Base-by-base conservation (phyloP, 2,329 filamentous ascomycete genomes). In the Colletotrichum sp. region DNA sequence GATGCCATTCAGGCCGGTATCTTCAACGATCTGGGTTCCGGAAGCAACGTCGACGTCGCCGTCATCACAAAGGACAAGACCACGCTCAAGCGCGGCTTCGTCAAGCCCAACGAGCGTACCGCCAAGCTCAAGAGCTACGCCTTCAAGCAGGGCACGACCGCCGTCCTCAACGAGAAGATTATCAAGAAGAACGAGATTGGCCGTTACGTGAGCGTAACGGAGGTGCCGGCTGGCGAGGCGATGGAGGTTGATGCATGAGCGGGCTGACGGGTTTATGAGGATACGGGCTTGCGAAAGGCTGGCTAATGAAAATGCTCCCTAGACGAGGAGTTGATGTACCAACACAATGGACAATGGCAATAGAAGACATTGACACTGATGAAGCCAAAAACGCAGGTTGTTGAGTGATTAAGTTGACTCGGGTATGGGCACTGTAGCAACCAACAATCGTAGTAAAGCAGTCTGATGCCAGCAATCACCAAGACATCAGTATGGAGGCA, bases 21-120 rank as follows among this genome's bases (percentile, higher is more conserved):
- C 87, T 99, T 97, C 89, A 99, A 99, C 89, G 97, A 99, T 87
- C 84, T 99, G 84, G 97, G 97, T 16, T 98, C 96, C 5, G 97
- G 97, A 81, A 98, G 95, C 84, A 99, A 99, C 84, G 97, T 99
- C 73, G 97, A 99, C 83, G 94, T 99, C 38, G 96, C 96, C 78
- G 92, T 99, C 81, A 99, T 99, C 83, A 98, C 96, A 77, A 91
- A 93, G 81, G 96, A 98, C 81, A 98, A 98, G 93, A 98, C 97
- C 32, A 97, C 95, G 32, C 87, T 99, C 83, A 91, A 97, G 91
- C 91, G 97, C 82, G 98, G 98, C 88, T 97, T 94, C 89, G 94
- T 97, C 85, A 96, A 91, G 84, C 97, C 97, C 75, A 99, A 99
- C 86, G 93, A 96, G 89, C 93, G 97, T 84, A 94, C 92, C 80